Conservation (phyloP, 139 green algal genomes). For the Chlorella sorokiniana region DNA sequence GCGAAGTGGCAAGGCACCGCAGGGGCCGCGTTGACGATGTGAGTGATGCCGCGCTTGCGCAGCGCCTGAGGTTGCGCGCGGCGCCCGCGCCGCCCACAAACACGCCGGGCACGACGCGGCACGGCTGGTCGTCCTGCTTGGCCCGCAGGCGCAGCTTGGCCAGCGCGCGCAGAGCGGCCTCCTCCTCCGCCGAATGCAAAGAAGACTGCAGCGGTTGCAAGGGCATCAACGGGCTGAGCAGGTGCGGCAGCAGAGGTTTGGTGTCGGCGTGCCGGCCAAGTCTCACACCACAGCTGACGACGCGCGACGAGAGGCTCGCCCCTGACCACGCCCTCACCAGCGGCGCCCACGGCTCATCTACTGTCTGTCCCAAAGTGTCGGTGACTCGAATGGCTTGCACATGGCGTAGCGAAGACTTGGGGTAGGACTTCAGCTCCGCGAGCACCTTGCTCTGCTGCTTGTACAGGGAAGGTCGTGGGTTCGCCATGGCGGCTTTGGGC, state of each 20-base stretch:
- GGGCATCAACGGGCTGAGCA: neutral
- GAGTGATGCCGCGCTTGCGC: slow-evolving; percentile 68
- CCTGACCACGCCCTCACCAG: too few species aligned
- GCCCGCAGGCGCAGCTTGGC: neutral
- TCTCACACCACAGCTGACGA: too few species aligned
- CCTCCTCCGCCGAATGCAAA: too few species aligned
- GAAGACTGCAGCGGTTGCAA: neutral
- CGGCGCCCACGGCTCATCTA: neutral
- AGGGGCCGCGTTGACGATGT: slow-evolving; percentile 82
- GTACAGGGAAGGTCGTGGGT: neutral
- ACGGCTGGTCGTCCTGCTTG: slow-evolving; percentile 23
- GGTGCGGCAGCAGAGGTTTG: neutral
- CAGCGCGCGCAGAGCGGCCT: slow-evolving; percentile 1
- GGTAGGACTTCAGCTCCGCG: neutral
- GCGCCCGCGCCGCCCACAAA: slow-evolving; percentile 53
- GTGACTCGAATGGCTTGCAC: slow-evolving; percentile 5
- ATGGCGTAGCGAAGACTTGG: neutral
- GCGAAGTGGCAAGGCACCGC: slow-evolving; percentile 55
- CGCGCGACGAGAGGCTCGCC: too few species aligned
- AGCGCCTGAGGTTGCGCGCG: slow-evolving; percentile 53
- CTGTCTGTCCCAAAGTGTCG: neutral
- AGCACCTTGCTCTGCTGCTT: slow-evolving; percentile 1
- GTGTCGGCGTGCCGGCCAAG: neutral
- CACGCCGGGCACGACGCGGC: slow-evolving; percentile 35
- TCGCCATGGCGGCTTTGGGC: neutral